Percentiles rank a stretch among this genome's conserved stretches.
phyloP scores from a whole-genome alignment of 179 eudicot species.

The Amaranthus tricolor region DNA sequence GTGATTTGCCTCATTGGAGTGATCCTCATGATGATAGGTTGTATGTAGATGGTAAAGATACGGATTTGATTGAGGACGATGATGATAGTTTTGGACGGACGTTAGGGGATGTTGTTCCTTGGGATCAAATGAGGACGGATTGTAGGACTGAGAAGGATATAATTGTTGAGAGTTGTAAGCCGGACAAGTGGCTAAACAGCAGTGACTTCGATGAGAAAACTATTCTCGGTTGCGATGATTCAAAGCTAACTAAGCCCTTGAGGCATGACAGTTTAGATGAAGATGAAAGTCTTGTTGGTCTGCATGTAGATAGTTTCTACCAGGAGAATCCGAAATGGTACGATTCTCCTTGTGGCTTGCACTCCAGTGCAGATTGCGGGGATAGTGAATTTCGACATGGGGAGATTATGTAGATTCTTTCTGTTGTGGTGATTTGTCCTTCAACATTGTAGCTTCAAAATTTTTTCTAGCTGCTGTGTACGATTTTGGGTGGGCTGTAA shows the following conservation, averaged over 20 bases:
- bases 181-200: constrained; percentile 72
- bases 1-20: constrained; percentile 74
- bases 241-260: constrained; percentile 67
- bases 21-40: constrained; percentile 52
- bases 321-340: constrained; percentile 94
- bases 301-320: constrained; percentile 86
- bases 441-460: constrained; percentile 40
- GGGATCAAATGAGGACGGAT: constrained; percentile 68
- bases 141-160: constrained; percentile 64
- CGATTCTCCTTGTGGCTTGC: constrained; percentile 90
- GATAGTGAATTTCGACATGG: constrained; percentile 71
- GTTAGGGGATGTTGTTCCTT: constrained; percentile 71
- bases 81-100: constrained; percentile 86
- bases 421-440: constrained; percentile 37
- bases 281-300: constrained; percentile 75
- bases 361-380: constrained; percentile 74
- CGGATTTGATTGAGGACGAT: constrained; percentile 75
- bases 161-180: constrained; percentile 57
- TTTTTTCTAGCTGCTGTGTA: constrained; percentile 26
- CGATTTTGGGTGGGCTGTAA: constrained; percentile 60
- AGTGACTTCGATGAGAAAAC: constrained; percentile 70
- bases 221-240: constrained; percentile 57
- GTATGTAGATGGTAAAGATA: constrained; percentile 63
- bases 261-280: constrained; percentile 63
- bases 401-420: constrained; percentile 60